Base-by-base conservation (phyloP, 2,329 filamentous ascomycete genomes). In the Diaporthe vaccinii region DNA sequence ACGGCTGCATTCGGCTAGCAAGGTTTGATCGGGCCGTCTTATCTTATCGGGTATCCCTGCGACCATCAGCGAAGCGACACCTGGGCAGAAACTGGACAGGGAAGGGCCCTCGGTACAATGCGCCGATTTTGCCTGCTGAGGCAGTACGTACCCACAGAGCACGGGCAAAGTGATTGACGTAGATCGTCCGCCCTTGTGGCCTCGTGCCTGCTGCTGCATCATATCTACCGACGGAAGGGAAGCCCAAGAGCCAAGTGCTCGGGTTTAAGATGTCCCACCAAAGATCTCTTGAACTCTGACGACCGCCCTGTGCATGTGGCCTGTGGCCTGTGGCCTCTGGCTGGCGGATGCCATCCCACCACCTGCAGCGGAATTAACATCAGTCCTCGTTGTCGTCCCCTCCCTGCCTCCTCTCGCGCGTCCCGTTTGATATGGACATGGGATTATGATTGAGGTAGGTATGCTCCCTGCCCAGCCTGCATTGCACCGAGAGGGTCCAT, bases 191-290 rank as follows among this genome's bases (percentile, higher is more conserved):
- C 34, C 31, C 41, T 44, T 25, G 25, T 17, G 58, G 34, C 34
- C 58, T 61, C 34, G 36, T 20, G n/a, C 44, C 17, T 14, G 28
- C 25, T 22, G 17, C 22, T 51, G 46, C 12, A 6, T 15, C 44
- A 68, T 53, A 68, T 68, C 65, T 53, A 68, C 65, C 65, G 65
- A 68, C 65, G 65, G 65, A 53, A 68, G 65, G 65, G 31, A 53
- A 31, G 31, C 8, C 46, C 44, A 68, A n/a, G 28, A 36, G 62
- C 46, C 46, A 39, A 39, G 65, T n/a, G 22, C 5, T n/a, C 46
- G 65, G 46, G 9, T 68, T 68, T 68, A 39, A 68, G 65, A 68
- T 68, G 65, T 53, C 65, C 65, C 65, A 39, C 70, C 58, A 65
- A 10, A 44, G 69, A 61, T 59, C 69, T 61, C 28, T 5, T 36